Conservation (phyloP, 208 protist species). For the Dictyostelium gargantuum region DNA sequence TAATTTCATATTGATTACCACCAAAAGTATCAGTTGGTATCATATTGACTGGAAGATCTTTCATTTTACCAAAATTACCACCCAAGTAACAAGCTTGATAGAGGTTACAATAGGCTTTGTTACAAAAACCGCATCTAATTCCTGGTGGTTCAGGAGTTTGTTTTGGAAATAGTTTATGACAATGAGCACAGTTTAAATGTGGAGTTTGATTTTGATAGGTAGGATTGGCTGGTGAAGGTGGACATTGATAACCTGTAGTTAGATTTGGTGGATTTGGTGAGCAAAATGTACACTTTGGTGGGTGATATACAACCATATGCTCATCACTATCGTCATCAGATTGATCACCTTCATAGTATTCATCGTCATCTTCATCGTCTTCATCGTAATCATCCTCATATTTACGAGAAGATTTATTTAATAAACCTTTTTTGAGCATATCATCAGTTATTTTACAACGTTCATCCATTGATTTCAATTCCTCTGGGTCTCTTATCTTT, state of each 20-base stretch:
- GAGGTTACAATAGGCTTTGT: not conserved
- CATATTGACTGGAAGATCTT: not conserved
- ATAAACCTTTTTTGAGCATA: conserved; percentile 38
- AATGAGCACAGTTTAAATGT: not conserved
- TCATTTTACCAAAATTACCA: not conserved
- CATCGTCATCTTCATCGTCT: conserved; percentile 31
- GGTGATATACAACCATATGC: too few relatives aligned
- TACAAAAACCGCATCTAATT: not conserved
- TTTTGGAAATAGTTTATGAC: not conserved
- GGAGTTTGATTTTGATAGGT: not conserved
- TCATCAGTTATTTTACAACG: conserved; percentile 72
- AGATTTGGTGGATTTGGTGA: not conserved
- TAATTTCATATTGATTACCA: conserved; percentile 42
- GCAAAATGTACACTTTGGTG: not conserved
- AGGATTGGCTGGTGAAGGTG: not conserved
- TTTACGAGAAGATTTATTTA: conserved; percentile 8
- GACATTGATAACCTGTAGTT: not conserved
- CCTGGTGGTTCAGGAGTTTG: not conserved
- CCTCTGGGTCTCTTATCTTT: conserved; percentile 57
- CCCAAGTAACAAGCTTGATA: not conserved
- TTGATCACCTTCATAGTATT: not conserved
- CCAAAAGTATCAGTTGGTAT: not conserved
- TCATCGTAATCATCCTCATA: conserved; percentile 60
- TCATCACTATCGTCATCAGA: not conserved
- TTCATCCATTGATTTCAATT: conserved; percentile 69